phyloP scores from a whole-genome alignment of 495 filamentous ascomycete species.

The Penicillium daleae region DNA sequence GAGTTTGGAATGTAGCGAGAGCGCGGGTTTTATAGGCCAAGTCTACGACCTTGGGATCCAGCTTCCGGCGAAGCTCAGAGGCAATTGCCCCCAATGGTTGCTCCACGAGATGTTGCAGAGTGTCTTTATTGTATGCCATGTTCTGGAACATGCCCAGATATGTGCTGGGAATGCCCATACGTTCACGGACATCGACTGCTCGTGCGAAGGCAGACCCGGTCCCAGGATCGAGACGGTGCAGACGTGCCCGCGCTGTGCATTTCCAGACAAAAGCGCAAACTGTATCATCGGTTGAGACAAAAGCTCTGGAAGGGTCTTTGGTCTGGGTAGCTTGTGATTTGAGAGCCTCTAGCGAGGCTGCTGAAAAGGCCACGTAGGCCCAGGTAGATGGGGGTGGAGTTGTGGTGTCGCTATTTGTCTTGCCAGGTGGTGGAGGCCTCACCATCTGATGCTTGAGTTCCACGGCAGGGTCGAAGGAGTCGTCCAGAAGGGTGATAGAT shows the following conservation, averaged over 20 bases:
- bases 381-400: background rate
- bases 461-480: constrained; percentile 33
- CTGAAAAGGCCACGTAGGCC: constrained; percentile 15
- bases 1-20: constrained; percentile 45
- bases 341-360: constrained; percentile 37
- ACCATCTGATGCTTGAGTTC: constrained; percentile 40
- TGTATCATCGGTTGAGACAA: constrained; percentile 58
- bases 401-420: background rate
- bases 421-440: constrained; percentile 15
- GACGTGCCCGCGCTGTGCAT: constrained; percentile 48
- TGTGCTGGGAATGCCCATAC: constrained; percentile 42
- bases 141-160: constrained; percentile 53
- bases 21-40: constrained; percentile 42
- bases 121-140: constrained; percentile 41
- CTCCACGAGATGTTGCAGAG: constrained; percentile 34
- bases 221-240: constrained; percentile 38
- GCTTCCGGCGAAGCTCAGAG: constrained; percentile 45
- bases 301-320: constrained; percentile 20
- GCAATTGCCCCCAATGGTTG: constrained; percentile 45
- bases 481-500: constrained; percentile 47
- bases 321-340: constrained; percentile 44
- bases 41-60: constrained; percentile 43
- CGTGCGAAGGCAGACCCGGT: constrained; percentile 45
- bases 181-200: constrained; percentile 54
- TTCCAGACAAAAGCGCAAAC: constrained; percentile 59